Percentiles rank a stretch among this genome's conserved stretches.
These are phyloP conservation scores for Erodium maritimum DNA, from an alignment of 345 rosid species.

Conservation along the genomic window DNA sequence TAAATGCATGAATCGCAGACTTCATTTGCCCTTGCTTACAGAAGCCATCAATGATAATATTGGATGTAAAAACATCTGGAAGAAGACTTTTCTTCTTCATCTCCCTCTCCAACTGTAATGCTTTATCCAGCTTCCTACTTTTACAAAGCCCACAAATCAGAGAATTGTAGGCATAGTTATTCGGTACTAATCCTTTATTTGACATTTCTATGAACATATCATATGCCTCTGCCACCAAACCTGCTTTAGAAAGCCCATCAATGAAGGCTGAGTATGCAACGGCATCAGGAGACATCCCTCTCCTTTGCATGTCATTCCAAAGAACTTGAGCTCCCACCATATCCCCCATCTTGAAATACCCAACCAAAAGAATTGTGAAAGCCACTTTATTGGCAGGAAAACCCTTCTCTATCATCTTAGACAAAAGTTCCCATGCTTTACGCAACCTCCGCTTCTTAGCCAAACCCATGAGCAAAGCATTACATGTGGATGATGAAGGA, in stretches of 20 bases:
- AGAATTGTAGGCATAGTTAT: conserved; percentile 55
- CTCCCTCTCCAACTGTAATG: conserved; percentile 39
- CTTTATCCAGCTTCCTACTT: conserved; percentile 37
- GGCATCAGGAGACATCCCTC: conserved; percentile 43
- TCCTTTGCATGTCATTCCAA: conserved; percentile 51
- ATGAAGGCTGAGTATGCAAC: conserved; percentile 61
- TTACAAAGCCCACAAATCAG: conserved; percentile 53
- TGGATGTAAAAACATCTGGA: conserved; percentile 49
- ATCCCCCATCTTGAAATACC: conserved; percentile 43
- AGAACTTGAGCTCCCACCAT: conserved; percentile 34
- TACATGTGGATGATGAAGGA: conserved; percentile 56
- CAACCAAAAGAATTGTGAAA: conserved; percentile 58
- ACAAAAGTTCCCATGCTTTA: conserved; percentile 43
- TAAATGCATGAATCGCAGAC: conserved; percentile 31
- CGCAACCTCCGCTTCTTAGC: conserved; percentile 37
- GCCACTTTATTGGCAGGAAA: conserved; percentile 38
- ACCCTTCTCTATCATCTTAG: conserved; percentile 37
- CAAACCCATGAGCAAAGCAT: conserved; percentile 52
- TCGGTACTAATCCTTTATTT: conserved; percentile 41
- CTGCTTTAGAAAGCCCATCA: conserved; percentile 50
- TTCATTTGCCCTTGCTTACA: conserved; percentile 47
- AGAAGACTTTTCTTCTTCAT: conserved; percentile 48
- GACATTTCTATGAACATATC: conserved; percentile 43
- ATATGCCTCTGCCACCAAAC: conserved; percentile 50
- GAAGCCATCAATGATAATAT: conserved; percentile 51